These are phyloP conservation scores for Xerocomellus amylosporus DNA, from an alignment of 768 basidiomycete genomes.

Conservation along the genomic window DNA sequence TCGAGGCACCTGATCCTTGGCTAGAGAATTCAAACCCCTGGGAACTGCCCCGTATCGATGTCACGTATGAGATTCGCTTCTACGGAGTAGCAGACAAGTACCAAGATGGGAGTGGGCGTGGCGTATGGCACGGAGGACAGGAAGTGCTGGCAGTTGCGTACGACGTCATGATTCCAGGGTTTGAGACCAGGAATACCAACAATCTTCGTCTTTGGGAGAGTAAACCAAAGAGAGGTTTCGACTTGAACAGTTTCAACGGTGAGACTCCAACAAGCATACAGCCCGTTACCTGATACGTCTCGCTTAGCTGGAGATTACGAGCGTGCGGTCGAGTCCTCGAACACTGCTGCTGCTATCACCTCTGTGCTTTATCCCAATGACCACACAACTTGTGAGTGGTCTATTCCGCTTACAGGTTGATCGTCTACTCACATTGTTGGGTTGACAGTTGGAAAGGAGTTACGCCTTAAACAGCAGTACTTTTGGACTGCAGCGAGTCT, in stretches of 20 bases:
- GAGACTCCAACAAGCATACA: neutral
- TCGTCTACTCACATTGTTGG: neutral
- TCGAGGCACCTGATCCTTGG: constrained; percentile 94
- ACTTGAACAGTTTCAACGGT: constrained; percentile 95
- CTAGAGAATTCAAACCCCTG: constrained; percentile 84
- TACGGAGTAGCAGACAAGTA: constrained; percentile 79
- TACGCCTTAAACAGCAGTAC: constrained; percentile 95
- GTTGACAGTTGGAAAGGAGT: constrained; percentile 71
- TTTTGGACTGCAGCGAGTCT: constrained; percentile 91
- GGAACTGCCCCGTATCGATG: constrained; percentile 85
- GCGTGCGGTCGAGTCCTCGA: constrained; percentile 80
- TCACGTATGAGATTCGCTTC: constrained; percentile 83
- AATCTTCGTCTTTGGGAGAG: constrained; percentile 85
- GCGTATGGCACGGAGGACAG: constrained; percentile 83
- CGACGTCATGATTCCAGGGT: constrained; percentile 90
- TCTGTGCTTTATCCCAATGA: constrained; percentile 96
- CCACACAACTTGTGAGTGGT: constrained; percentile 59
- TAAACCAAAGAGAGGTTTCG: constrained; percentile 87
- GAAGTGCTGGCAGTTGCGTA: constrained; percentile 93
- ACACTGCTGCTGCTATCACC: constrained; percentile 91
- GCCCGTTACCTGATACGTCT: neutral
- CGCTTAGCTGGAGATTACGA: constrained; percentile 86
- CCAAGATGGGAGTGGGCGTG: constrained; percentile 56
- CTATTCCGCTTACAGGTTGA: neutral
- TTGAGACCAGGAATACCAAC: constrained; percentile 80